Base-by-base conservation (phyloP, 176 grass and related monocot species). In the Carex littledalei region DNA sequence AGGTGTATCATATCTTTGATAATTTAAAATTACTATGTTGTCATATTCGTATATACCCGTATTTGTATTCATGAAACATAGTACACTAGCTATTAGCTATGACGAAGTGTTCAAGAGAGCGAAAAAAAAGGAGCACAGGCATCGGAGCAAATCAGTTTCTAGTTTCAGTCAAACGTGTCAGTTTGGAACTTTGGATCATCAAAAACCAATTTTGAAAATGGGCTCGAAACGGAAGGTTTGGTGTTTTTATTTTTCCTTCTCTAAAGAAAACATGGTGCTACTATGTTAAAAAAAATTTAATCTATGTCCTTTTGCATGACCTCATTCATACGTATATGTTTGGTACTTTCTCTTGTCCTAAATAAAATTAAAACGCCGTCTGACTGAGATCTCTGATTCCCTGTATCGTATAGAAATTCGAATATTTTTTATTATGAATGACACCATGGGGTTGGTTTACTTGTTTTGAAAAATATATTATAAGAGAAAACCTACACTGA, bases 241-340 rank as follows among this genome's bases (percentile, higher is more conserved):
- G 13, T 57, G 56, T 31, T 47, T 80, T 80, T 69, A 47, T 1
- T 31, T 31, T 63, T 24, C 20, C 20, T 63, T 63, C 0, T 50
- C 29, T 29, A 29, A 29, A 29, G 29, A 29, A 29, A 29, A 29
- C 29, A 29, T 29, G 29, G 29, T 29, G n/a, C n/a, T 29, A 29
- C 70, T 75, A 24, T 31, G 34, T 70, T 70, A 17, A 70, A 37
- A 17, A 32, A 66, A 2, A n/a, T n/a, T 24, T 0, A 82, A 49
- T 63, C 16, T 49, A 83, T 83, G 59, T 65, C 31, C 61, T 83
- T 24, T 62, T 16, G 35, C 29, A 11, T 83, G 80, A 83, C 80
- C 3, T 83, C 80, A 83, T 66, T n/a, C 80, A 4, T 83, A 65
- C 59, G 60, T 22, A 16, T 83, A 5, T 32, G n/a, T 18, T 67